Conservation (phyloP, 164 flowering plant species). For the Stephania cephalantha region DNA sequence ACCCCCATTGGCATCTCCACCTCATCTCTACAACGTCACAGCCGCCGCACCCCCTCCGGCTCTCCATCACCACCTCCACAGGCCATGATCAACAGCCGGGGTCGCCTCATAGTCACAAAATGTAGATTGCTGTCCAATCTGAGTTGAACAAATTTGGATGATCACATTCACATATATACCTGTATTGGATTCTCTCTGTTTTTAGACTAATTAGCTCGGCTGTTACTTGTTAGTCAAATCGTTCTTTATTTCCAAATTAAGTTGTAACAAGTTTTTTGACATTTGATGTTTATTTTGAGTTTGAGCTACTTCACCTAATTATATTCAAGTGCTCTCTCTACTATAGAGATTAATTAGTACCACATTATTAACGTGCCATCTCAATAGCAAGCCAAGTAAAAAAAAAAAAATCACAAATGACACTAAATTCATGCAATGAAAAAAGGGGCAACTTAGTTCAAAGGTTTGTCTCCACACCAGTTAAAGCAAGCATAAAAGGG, state of each 20-base stretch:
- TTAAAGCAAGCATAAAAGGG: background rate
- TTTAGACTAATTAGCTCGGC: too few species aligned
- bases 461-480: background rate
- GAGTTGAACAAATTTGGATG: background rate
- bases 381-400: too few species aligned
- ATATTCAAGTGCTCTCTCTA: too few species aligned
- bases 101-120: background rate
- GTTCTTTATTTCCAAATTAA: background rate
- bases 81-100: background rate
- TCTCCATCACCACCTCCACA: conserved; percentile 23
- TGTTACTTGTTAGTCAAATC: background rate
- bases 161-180: background rate
- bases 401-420: background rate
- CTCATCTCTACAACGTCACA: conserved; percentile 25
- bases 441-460: background rate
- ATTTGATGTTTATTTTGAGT: background rate
- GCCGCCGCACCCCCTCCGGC: conserved; percentile 34
- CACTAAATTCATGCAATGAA: background rate
- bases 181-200: background rate
- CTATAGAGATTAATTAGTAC: background rate
- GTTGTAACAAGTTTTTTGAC: conserved; percentile 2
- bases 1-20: conserved; percentile 17
- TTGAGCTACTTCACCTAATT: background rate
- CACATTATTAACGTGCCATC: too few species aligned
- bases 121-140: background rate